phyloP scores from a whole-genome alignment of 805 yeast genomes.

The Wickerhamiella azyma region DNA sequence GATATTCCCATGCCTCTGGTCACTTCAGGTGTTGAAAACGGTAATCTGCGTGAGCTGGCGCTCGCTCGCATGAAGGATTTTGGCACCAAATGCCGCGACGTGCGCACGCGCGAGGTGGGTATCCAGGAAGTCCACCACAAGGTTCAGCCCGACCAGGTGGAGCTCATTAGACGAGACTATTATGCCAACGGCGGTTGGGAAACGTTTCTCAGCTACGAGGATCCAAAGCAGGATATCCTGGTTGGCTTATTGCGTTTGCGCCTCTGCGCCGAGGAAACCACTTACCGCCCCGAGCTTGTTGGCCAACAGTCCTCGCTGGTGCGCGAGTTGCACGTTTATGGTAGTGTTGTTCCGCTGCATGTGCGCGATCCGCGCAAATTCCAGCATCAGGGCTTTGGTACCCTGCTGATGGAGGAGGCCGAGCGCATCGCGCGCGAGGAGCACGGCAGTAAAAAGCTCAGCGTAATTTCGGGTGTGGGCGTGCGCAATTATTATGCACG shows the following conservation, averaged over 20 bases:
- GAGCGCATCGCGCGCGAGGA: slow-evolving; percentile 90
- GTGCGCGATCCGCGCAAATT: slow-evolving; percentile 94
- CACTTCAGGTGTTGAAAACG: slow-evolving; percentile 95
- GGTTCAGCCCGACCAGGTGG: slow-evolving; percentile 94
- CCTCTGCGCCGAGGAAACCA: slow-evolving; percentile 75
- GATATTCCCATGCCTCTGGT: slow-evolving; percentile 99
- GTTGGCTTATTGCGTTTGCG: slow-evolving; percentile 83
- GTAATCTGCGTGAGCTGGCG: slow-evolving; percentile 89
- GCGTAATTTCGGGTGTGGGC: slow-evolving; percentile 95
- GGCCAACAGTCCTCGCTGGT: slow-evolving; percentile 81
- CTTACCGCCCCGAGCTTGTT: slow-evolving; percentile 79
- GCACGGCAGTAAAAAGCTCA: slow-evolving; percentile 80
- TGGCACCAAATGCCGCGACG: slow-evolving; percentile 91
- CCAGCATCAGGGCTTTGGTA: slow-evolving; percentile 98
- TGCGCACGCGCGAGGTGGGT: slow-evolving; percentile 95
- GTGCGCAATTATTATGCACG: slow-evolving; percentile 91
- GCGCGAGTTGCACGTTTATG: slow-evolving; percentile 95
- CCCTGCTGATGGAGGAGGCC: slow-evolving; percentile 95
- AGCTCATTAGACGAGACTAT: slow-evolving; percentile 86
- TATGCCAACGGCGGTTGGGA: slow-evolving; percentile 69
- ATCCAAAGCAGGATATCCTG: slow-evolving; percentile 88
- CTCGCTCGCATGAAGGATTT: slow-evolving; percentile 96
- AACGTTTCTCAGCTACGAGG: slow-evolving; percentile 89
- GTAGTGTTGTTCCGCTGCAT: slow-evolving; percentile 92
- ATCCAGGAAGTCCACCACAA: slow-evolving; percentile 97